Base-by-base conservation (phyloP, 805 yeast genomes). In the Ogataea trehalophila region DNA sequence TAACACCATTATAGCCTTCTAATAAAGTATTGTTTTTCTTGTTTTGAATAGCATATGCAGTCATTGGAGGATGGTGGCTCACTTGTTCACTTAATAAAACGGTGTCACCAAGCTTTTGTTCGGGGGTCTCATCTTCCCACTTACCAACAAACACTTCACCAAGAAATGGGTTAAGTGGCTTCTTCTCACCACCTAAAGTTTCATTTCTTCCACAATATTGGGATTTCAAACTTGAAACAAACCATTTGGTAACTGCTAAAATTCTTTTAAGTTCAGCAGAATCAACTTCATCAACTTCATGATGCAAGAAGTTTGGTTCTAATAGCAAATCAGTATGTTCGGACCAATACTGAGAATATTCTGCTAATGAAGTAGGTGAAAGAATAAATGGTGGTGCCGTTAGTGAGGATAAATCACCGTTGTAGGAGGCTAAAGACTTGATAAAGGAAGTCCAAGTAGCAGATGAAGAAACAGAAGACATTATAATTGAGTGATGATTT, bases 331-430 rank as follows among this genome's bases (percentile, higher is more conserved):
- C 92, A 20, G 91, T 90, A 61, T 88, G 92, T 63, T 91, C 96
- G 41, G 90, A 88, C 97, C 99, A 94, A 70, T 88, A 94, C 66
- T 88, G 92, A 20, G 97, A 86, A 69, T 87, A 94, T 71, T 94
- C 99, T 33, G 81, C 81, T 58, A 89, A 75, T 2, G 97, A 91
- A 6, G 87, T 83, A 22, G 97, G 89, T 4, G 96, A 88, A 54
- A 94, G 74, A 55, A 94, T 94, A 70, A 92, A 94, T 8, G 98
- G 97, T 17, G 99, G 99, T 3, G 99, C 99, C 2, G 99, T 91
- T 62, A 94, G 72, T 4, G 96, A 81, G 17, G 97, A 88, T 53
- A 94, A 73, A 65, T 94, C 99, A 39, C 97, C 97, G 57, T 90
- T 89, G 68, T 88, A 92, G 4, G 95, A 81, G 33, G 97, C 94